phyloP scores from a whole-genome alignment of 2,329 filamentous ascomycete genomes.

The Penicillium sp. region DNA sequence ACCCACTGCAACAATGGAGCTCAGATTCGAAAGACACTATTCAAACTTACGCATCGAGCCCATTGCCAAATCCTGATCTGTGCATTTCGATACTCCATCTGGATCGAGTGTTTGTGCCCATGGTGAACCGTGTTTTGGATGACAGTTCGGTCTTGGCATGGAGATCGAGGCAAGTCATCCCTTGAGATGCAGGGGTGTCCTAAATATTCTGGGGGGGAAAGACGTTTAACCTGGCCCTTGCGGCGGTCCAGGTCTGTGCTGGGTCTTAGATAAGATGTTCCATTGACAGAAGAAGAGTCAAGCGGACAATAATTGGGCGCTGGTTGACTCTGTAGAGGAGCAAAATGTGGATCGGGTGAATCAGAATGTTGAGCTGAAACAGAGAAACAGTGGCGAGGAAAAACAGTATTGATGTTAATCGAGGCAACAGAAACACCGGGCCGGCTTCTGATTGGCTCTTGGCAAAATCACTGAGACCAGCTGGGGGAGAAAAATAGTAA shows the following conservation, averaged over 20 bases:
- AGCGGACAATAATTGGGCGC: not conserved
- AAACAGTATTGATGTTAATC: not conserved
- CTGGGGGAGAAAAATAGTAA: not conserved
- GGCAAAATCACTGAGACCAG: not conserved
- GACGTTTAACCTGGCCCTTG: conserved; percentile 23
- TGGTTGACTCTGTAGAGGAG: not conserved
- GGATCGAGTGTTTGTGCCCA: not conserved
- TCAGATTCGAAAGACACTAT: conserved; percentile 10
- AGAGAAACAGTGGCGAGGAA: not conserved
- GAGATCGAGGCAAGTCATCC: conserved; percentile 10
- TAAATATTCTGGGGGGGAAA: conserved; percentile 11
- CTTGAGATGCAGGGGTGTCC: conserved; percentile 23
- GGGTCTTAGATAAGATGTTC: not conserved
- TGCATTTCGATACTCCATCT: not conserved
- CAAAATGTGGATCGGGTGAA: not conserved
- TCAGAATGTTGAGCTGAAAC: not conserved
- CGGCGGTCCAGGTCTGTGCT: conserved; percentile 26
- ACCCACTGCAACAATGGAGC: conserved; percentile 15
- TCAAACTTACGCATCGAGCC: conserved; percentile 7
- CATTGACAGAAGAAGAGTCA: not conserved
- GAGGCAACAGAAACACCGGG: not conserved
- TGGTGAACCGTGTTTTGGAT: not conserved
- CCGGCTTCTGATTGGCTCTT: not conserved
- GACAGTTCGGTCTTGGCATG: not conserved
- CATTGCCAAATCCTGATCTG: conserved; percentile 2